These are phyloP conservation scores for Parietaria judaica DNA, from an alignment of 306 rosid species.

Conservation along the genomic window DNA sequence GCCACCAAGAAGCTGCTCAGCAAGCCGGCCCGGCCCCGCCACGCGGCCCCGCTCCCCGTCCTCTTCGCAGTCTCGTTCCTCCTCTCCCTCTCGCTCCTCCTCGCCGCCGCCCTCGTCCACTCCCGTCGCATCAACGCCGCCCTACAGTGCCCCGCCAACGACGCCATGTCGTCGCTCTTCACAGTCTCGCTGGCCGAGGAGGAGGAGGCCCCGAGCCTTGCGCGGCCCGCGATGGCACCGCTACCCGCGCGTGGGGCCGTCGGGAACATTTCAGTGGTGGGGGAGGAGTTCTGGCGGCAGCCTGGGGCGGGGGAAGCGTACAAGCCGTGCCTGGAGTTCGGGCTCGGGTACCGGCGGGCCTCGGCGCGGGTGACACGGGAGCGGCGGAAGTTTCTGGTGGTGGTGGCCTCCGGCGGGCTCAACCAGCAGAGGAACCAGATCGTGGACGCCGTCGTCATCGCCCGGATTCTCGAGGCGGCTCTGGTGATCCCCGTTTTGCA, in stretches of 20 bases:
- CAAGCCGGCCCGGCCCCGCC: too few relatives aligned
- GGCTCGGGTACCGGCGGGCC: conserved; percentile 33
- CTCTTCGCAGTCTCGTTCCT: conserved; percentile 29
- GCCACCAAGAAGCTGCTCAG: conserved; percentile 20
- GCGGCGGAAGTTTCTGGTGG: conserved; percentile 43
- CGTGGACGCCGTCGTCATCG: conserved; percentile 51
- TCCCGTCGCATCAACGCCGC: conserved; percentile 17
- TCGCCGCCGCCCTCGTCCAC: conserved; percentile 23
- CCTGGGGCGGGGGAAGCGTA: conserved; percentile 32
- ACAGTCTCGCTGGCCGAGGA: conserved; percentile 15
- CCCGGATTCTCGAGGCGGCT: conserved; percentile 46
- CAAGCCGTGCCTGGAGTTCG: conserved; percentile 36
- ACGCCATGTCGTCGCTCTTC: conserved; percentile 11
- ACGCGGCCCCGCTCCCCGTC: conserved; percentile 3
- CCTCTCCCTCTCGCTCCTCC: conserved; percentile 32
- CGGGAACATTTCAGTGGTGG: conserved; percentile 26
- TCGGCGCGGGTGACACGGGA: conserved; percentile 27
- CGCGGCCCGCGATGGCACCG: conserved; percentile 26
- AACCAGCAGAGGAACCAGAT: conserved; percentile 60
- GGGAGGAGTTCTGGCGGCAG: conserved; percentile 47
- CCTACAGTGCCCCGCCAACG: conserved; percentile 3
- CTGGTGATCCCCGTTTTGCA: conserved; percentile 45
- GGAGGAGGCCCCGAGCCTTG: conserved; percentile 16
- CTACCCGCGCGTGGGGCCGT: conserved; percentile 27
- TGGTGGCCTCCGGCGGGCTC: conserved; percentile 48